Percentiles rank a stretch among this genome's conserved stretches.
Evolutionary conservation across 306 rosid species (phyloP).

Genomic region (Glycine tomentella): DNA sequence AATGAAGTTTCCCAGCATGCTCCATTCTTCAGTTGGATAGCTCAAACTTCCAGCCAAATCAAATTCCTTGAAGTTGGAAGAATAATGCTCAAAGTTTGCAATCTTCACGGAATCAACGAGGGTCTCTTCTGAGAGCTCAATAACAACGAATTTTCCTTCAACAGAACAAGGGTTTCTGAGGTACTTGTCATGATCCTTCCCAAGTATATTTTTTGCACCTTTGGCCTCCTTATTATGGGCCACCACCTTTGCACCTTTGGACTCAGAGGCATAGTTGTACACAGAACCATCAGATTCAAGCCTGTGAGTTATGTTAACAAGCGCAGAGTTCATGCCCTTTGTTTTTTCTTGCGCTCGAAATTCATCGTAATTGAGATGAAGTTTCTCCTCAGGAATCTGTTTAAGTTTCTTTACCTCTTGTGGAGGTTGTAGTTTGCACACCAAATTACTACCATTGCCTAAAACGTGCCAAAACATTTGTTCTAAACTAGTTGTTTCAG

Average conservation of each 20-base stretch:
- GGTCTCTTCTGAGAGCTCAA: constrained; percentile 90
- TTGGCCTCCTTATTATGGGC: constrained; percentile 90
- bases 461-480: constrained; percentile 59
- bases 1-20: constrained; percentile 60
- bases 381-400: constrained; percentile 46
- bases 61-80: constrained; percentile 89
- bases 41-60: constrained; percentile 72
- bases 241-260: constrained; percentile 91
- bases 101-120: constrained; percentile 78
- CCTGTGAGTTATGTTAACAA: constrained; percentile 67
- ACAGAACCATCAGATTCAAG: constrained; percentile 80
- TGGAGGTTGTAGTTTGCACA: constrained; percentile 56
- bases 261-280: constrained; percentile 88
- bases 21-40: constrained; percentile 80
- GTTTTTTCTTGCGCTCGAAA: constrained; percentile 56
- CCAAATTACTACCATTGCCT: constrained; percentile 58
- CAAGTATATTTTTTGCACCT: constrained; percentile 79
- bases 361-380: constrained; percentile 56
- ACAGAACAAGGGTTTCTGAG: constrained; percentile 92
- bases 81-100: constrained; percentile 90
- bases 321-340: constrained; percentile 34
- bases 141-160: constrained; percentile 71
- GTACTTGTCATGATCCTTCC: constrained; percentile 85
- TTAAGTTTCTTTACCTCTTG: constrained; percentile 49
- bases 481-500: constrained; percentile 53